Evolutionary conservation across 2,329 filamentous ascomycete species (phyloP), one percentile per base, ranked within the genome.

Genomic region (Aspergillus quadricinctus): DNA sequence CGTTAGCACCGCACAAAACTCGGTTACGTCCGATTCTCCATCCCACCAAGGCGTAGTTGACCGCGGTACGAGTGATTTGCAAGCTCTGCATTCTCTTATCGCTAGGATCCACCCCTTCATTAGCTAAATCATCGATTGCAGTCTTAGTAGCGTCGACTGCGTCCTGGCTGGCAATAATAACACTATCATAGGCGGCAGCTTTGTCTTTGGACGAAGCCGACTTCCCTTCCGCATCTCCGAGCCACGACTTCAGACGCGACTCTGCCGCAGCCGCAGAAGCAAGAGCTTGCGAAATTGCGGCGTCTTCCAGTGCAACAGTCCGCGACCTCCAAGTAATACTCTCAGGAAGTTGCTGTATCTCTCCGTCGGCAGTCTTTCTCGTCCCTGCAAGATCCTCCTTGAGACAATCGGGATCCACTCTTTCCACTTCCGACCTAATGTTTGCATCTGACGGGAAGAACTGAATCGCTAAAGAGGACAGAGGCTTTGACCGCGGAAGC

Each of bases 1-100:
- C 93, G 54, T 88, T 81, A 6, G 83, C 78, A n/a, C 93, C 92
- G 52, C 91, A 90, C 59, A 99, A 78, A 0, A 96, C 88, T 53
- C 94, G 83, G 73, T 99, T 97, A 49, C 94, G 87, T 27, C 93
- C 93, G 61, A 97, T 90, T 71, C 94, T 84, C 92, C 92, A 97
- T 69, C 90, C 92, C 55, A 99, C 88, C 74, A 97, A 85, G 63
- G 90, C 90, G 72, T 96, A 97, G 73, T 94, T 96, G 55, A 97
- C 90, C 1, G 93, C 92, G 0, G 95, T 95, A 59, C 89, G 88
- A 3, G 92, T 96, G 57, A 99, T 88, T 64, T 96, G 92, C 48
- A 99, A 78, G 65, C 92, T 87, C 75, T 99, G 94, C 86, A 99
- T 92, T 56, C 91, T 85, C 37, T 85, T 77, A 68, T 99, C 93